Conservation (phyloP, 495 filamentous ascomycete genomes). For the Aspergillus bridgeri region DNA sequence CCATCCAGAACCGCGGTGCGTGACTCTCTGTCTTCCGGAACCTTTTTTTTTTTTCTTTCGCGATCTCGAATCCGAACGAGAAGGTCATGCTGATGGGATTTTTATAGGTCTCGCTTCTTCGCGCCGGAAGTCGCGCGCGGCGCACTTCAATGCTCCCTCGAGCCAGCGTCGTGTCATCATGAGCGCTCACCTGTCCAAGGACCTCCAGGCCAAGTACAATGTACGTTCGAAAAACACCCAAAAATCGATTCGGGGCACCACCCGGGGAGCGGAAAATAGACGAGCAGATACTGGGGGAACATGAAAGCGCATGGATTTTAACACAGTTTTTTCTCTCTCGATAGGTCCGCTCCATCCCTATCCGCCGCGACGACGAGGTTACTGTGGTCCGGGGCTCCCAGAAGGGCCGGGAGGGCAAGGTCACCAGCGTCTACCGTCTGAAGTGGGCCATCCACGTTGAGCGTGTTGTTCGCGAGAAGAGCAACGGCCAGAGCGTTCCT, state of each 20-base stretch:
- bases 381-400: constrained; percentile 78
- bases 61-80: background rate
- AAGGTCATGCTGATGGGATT: constrained; percentile 27
- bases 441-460: constrained; percentile 92
- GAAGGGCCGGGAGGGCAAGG: constrained; percentile 87
- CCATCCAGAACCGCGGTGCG: constrained; percentile 10
- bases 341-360: constrained; percentile 91
- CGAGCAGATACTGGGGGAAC: constrained; percentile 2
- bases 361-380: constrained; percentile 98
- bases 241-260: constrained; percentile 2
- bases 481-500: constrained; percentile 83
- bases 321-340: constrained; percentile 14
- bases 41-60: constrained; percentile 3
- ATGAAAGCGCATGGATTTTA: constrained; percentile 8
- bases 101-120: constrained; percentile 68
- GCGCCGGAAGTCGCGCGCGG: constrained; percentile 95
- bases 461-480: constrained; percentile 88
- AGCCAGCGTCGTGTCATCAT: constrained; percentile 89
- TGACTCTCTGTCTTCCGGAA: background rate
- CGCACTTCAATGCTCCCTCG: constrained; percentile 90
- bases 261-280: constrained; percentile 5
- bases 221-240: constrained; percentile 49
- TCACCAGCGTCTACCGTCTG: constrained; percentile 94
- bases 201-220: constrained; percentile 93
- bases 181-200: constrained; percentile 90